phyloP scores from a whole-genome alignment of 164 flowering plant species.

The Litsea cubeba region DNA sequence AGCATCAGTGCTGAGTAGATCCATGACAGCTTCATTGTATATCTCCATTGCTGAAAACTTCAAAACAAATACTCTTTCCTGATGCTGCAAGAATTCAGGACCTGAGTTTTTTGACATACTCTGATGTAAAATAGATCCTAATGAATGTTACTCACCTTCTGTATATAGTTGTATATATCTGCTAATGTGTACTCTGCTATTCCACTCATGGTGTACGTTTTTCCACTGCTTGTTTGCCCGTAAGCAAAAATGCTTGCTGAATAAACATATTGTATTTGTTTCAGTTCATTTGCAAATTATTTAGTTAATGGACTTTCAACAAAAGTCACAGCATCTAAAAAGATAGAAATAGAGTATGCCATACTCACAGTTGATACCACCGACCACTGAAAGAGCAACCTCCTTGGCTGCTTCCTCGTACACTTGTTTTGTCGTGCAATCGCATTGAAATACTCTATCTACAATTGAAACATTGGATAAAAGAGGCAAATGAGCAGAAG shows the following conservation, averaged over 20 bases:
- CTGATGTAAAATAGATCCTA: not conserved
- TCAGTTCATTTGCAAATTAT: not conserved
- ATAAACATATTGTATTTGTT: not conserved
- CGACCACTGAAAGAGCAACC: slow-evolving; percentile 70
- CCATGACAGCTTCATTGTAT: slow-evolving; percentile 88
- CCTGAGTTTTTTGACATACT: not conserved
- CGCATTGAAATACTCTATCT: slow-evolving; percentile 77
- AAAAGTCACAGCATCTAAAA: not conserved
- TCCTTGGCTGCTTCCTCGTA: slow-evolving; percentile 79
- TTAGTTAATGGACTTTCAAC: not conserved
- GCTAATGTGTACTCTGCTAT: slow-evolving; percentile 62
- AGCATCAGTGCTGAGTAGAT: slow-evolving; percentile 65
- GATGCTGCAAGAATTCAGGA: slow-evolving; percentile 42
- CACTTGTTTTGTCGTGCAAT: slow-evolving; percentile 55
- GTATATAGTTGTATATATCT: slow-evolving; percentile 67
- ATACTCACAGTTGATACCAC: slow-evolving; percentile 83
- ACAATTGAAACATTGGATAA: not conserved
- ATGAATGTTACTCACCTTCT: slow-evolving; percentile 34
- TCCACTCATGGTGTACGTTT: slow-evolving; percentile 93
- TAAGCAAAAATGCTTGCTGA: slow-evolving; percentile 92
- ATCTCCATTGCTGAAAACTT: slow-evolving; percentile 97
- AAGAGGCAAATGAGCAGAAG: not conserved
- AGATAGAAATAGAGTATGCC: not conserved
- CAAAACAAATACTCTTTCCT: slow-evolving; percentile 63
- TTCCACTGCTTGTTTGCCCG: slow-evolving; percentile 99